Evolutionary conservation across 331 rosid species (phyloP).

Genomic region (Malus hybrid): DNA sequence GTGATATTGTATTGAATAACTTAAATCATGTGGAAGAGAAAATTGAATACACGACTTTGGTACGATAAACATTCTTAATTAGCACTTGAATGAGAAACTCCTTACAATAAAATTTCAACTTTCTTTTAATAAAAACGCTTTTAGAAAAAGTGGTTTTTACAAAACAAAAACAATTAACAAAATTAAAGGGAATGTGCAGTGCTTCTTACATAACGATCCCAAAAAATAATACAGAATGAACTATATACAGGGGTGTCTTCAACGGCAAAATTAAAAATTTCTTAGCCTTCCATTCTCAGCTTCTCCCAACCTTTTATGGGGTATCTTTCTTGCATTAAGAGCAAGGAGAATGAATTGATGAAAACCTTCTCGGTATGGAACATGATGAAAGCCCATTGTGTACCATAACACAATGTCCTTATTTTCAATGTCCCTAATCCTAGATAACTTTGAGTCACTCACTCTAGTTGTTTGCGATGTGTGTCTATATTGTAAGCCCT

Average conservation of each 20-base stretch:
- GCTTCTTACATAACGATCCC: not conserved
- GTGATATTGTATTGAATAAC: not conserved
- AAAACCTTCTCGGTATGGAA: constrained; percentile 50
- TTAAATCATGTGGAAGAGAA: not conserved
- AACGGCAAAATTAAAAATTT: not conserved
- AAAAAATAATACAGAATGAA: not conserved
- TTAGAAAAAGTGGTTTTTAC: not conserved
- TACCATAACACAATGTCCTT: constrained; percentile 58
- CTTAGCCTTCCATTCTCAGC: constrained; percentile 10
- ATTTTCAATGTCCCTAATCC: constrained; percentile 46
- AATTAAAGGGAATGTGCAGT: not conserved
- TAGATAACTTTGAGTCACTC: constrained; percentile 11
- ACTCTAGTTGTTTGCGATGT: not conserved
- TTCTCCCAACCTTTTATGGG: not conserved
- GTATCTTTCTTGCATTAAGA: constrained; percentile 30
- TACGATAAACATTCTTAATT: not conserved
- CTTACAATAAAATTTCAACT: not conserved
- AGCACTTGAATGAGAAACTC: not conserved
- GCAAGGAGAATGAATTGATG: constrained; percentile 48
- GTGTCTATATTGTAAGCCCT: no score
- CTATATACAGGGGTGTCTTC: not conserved
- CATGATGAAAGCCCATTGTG: constrained; percentile 51
- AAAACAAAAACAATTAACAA: not conserved
- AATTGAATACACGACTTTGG: not conserved
- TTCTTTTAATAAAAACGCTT: not conserved